Conservation (phyloP, 106 monocot species). For the Dendrobium chrysotoxum region DNA sequence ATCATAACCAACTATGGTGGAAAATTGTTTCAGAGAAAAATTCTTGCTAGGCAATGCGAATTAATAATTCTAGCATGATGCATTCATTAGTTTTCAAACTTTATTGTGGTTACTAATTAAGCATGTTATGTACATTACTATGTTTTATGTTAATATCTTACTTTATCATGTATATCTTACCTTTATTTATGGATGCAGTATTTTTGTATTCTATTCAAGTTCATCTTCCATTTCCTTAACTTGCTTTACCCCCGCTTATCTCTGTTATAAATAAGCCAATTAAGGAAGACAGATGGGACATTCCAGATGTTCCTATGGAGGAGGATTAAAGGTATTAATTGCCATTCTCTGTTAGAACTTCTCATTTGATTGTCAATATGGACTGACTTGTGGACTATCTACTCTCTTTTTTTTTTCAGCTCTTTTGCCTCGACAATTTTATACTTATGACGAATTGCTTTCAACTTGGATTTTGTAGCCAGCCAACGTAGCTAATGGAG, state of each 20-base stretch:
- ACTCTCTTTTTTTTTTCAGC: background rate
- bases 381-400: background rate
- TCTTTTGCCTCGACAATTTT: background rate
- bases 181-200: background rate
- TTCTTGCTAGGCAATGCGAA: no score
- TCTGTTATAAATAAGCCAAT: slow-evolving; percentile 68
- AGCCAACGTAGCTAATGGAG: no score
- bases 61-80: no score
- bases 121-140: background rate
- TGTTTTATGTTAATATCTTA: background rate
- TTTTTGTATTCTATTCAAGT: background rate
- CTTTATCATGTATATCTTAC: background rate
- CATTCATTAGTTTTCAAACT: no score
- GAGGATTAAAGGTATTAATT: slow-evolving; percentile 49
- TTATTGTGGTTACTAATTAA: no score
- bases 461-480: no score
- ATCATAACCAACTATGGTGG: no score
- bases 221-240: slow-evolving; percentile 38
- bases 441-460: no score
- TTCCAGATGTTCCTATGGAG: slow-evolving; percentile 96
- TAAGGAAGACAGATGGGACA: slow-evolving; percentile 90
- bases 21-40: no score
- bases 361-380: background rate
- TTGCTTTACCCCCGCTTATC: slow-evolving; percentile 55
- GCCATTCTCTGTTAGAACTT: background rate